Evolutionary conservation across 495 filamentous ascomycete species (phyloP), one percentile per base, ranked within the genome.

Genomic region (Penicillium dipodomyicola): DNA sequence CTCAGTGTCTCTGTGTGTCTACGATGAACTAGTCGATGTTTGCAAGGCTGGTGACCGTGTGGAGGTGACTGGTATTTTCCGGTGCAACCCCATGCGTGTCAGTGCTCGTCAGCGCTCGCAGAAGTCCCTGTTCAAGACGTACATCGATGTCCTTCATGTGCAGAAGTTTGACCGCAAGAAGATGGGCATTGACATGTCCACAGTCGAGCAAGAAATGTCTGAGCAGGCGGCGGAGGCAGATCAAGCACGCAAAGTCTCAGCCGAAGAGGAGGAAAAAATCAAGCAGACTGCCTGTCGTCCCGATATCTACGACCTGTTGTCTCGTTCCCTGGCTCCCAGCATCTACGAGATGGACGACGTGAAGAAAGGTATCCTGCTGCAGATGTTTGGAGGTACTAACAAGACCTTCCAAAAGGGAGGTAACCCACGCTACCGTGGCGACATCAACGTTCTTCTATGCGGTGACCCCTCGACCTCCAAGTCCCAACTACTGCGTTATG

Each of bases 291-390:
- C 90, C 5, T 81, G 82, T 17, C 82, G 94, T 48, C 80, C 87
- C 7, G 95, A 99, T 69, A 84, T 97, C 42, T 99, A 99, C 68
- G 91, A 99, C 43, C 83, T 99, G 33, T 84, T 99, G 4, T 82
- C 95, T 19, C 86, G 94, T 14, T 97, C 94, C 0, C 75, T 99
- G 22, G 95, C 95, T 2, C 94, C 94, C 19, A 96, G 91, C 57
- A 83, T 99, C 61, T 97, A 95, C 75, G 94, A 99, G 69, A 91
- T 94, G 89, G 95, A 97, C 57, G 94, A 99, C 68, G 90, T 97
- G 35, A 97, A 97, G 82, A 98, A 98, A 71, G 94, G 94, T 27
- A 96, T 98, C 54, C 77, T 98, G 11, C 84, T 98, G 4, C 94
- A 98, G 65, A 80, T 98, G 45, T 98, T 98, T 67, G 95, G 94